Base-by-base conservation (phyloP, 495 filamentous ascomycete genomes). In the Penicillium malachiteum region DNA sequence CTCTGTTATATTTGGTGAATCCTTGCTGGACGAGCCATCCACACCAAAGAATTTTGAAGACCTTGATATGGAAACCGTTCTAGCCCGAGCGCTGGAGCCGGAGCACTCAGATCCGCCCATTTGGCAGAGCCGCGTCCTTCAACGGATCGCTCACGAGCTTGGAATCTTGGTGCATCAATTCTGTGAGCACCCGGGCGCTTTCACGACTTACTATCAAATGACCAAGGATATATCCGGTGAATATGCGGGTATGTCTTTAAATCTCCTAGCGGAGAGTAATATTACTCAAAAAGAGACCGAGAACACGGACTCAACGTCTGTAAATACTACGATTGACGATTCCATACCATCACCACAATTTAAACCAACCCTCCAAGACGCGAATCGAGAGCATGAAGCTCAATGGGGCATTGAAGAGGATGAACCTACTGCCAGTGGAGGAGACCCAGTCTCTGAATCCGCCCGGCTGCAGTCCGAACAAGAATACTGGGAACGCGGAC, bases 401-500 rank as follows among this genome's bases (percentile, higher is more conserved):
- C 75, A 84, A 32, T 88, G 85, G 85, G 84, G 84, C 14, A 86
- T 88, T 43, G 87, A 89, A 61, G 87, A 87, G 55, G 81, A 85
- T 11, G 73, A 73, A 32, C 53, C 60, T 13, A 50, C 61, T 26
- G 44, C 55, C 21, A 26, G 21, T 26, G 34, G 34, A 10, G 34
- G 34, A 11, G 74, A 78, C 12, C 55, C 64, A 12, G 18, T 69
- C 11, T 64, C 70, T 8, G 71, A 77, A 54, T 63, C 69, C 8
- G 46, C 69, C 4, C 68, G 68, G 14, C 33, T 70, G 3, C 71
- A 76, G 39, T 65, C 72, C 17, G 76, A 77, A 46, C 80, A 83
- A 40, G 87, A 91, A 31, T 92, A 96, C 66, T 97, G 92, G 92
- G 91, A 96, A 65, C 85, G 84, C 35, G 87, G 91, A 12, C 81